Percentiles rank a stretch among this genome's conserved stretches.
Conservation (phyloP, 2,329 filamentous ascomycete genomes). For the Allantophomopsis cytisporea region DNA sequence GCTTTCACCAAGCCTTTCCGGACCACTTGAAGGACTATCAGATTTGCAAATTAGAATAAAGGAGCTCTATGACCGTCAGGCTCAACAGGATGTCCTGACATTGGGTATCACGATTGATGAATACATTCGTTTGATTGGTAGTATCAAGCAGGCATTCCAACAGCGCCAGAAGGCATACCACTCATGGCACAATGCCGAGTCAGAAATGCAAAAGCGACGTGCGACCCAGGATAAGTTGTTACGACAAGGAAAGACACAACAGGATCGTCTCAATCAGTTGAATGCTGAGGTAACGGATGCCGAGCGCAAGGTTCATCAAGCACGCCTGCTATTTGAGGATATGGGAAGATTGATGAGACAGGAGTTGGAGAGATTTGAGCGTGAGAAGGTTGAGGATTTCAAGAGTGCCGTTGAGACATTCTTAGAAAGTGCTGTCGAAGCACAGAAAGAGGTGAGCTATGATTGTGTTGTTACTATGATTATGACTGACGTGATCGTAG, state of each 20-base stretch:
- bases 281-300: conserved; percentile 90
- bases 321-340: conserved; percentile 82
- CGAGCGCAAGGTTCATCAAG: conserved; percentile 85
- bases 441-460: conserved; percentile 81
- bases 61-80: conserved; percentile 92
- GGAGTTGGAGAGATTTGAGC: conserved; percentile 88
- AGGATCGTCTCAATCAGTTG: conserved; percentile 86
- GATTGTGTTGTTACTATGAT: neutral
- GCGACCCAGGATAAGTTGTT: conserved; percentile 86
- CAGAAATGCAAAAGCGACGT: conserved; percentile 82
- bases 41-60: conserved; percentile 88
- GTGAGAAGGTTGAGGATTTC: conserved; percentile 97
- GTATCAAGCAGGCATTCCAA: conserved; percentile 82
- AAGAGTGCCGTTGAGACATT: conserved; percentile 98
- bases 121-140: conserved; percentile 91
- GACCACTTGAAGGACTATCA: conserved; percentile 79
- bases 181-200: conserved; percentile 83
- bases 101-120: conserved; percentile 97
- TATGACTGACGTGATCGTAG: conserved; percentile 18
- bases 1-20: conserved; percentile 75
- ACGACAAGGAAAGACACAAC: conserved; percentile 86
- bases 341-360: conserved; percentile 89
- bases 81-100: conserved; percentile 90
- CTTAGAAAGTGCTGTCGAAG: conserved; percentile 90
- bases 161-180: conserved; percentile 95